Evolutionary conservation across 768 basidiomycete species (phyloP).

Genomic region (Mycena maculata): DNA sequence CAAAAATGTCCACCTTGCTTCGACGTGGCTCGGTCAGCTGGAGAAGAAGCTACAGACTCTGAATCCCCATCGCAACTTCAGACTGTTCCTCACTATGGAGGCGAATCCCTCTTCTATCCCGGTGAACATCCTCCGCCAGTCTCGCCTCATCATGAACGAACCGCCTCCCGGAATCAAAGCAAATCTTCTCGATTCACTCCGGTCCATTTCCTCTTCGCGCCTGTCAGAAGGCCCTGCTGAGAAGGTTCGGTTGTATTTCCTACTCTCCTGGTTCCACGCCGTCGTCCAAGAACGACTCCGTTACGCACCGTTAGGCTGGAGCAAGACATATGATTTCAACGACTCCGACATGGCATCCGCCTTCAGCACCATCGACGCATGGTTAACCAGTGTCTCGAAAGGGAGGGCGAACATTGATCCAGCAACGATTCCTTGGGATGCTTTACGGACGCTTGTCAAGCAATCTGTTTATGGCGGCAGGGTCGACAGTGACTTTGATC

Average conservation of each 20-base stretch:
- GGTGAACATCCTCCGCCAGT: slow-evolving; percentile 96
- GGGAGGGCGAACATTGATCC: slow-evolving; percentile 95
- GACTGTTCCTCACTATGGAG: slow-evolving; percentile 98
- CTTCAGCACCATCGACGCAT: slow-evolving; percentile 90
- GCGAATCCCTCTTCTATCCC: slow-evolving; percentile 92
- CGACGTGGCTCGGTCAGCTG: slow-evolving; percentile 94
- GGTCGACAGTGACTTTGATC: slow-evolving; percentile 95
- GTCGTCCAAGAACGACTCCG: slow-evolving; percentile 96
- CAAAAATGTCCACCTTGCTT: slow-evolving; percentile 97
- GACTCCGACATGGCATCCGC: slow-evolving; percentile 97
- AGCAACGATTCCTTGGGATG: slow-evolving; percentile 92
- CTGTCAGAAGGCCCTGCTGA: slow-evolving; percentile 90
- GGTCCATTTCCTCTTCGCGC: slow-evolving; percentile 75
- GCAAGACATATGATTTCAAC: slow-evolving; percentile 97
- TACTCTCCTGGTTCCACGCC: slow-evolving; percentile 99
- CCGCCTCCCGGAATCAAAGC: slow-evolving; percentile 97
- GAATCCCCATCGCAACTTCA: slow-evolving; percentile 90
- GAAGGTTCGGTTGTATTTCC: slow-evolving; percentile 93
- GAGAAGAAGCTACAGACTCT: slow-evolving; percentile 97
- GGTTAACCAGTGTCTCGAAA: slow-evolving; percentile 84
- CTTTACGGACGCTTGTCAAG: slow-evolving; percentile 92
- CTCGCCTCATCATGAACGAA: slow-evolving; percentile 98
- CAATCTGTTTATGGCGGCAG: slow-evolving; percentile 96
- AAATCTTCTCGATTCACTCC: slow-evolving; percentile 91
- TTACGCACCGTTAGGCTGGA: slow-evolving; percentile 97